Base-by-base conservation (phyloP, 1,284 basidiomycete species). In the Peniophora sp. region DNA sequence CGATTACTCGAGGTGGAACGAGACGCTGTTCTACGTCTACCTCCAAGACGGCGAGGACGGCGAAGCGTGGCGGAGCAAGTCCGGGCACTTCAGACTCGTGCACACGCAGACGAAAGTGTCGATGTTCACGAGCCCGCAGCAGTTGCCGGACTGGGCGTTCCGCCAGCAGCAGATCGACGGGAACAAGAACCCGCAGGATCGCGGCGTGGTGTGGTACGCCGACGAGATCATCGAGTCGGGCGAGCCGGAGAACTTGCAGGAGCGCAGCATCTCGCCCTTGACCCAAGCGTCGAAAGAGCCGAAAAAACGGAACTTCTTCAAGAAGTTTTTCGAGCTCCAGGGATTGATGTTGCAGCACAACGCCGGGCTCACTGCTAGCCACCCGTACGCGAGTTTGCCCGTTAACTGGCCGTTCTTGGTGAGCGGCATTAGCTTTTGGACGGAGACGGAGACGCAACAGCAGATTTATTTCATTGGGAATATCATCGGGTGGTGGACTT, bases 401-500 rank as follows among this genome's bases (percentile, higher is more conserved):
- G 87, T 97, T 69, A 95, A 97, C 64, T 99, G 97, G 97, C 97
- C 97, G 1, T 98, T 99, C 81, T 77, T 95, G 47, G 70, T 97
- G 32, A 88, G 78, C 55, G 97, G 97, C 47, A 97, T 99, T 68
- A 94, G 90, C 61, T 99, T 99, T 78, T 99, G 97, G 97, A 98
- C 96, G 1, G 76, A 92, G 60, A 85, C 78, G 56, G 83, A 87
- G 12, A 75, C 76, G 15, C 84, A 90, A 62, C 85, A 91, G 68
- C 97, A 99, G 69, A 93, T 99, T 51, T 98, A 98, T 71, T 78
- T 99, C 60, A 88, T 96, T 58, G 97, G 97, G 32, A 99, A 99
- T 66, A 68, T 96, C 41, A 68, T 94, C 57, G 88, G 90, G 20
- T 99, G 96, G 95, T 99, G 96, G 94, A 78, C 87, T 9, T 90